These are phyloP conservation scores for Fusarium sp. DNA, from an alignment of 2,329 filamentous ascomycete species.

Conservation along the genomic window DNA sequence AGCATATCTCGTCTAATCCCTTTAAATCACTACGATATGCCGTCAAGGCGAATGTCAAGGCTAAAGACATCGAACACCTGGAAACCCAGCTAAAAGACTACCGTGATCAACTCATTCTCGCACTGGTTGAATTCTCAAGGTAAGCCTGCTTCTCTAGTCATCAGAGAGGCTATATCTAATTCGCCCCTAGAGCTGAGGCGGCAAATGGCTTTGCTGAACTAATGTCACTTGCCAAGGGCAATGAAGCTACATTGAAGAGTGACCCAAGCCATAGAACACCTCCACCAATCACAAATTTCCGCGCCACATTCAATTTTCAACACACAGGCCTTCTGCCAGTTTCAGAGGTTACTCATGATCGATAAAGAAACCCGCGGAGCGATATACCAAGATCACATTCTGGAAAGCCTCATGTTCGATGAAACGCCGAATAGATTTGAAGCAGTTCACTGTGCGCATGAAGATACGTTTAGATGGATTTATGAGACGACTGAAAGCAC, in stretches of 20 bases:
- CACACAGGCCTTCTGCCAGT: rapidly evolving
- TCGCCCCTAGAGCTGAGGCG: rapidly evolving
- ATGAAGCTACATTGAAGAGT: not conserved
- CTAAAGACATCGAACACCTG: rapidly evolving
- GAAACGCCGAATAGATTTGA: not conserved
- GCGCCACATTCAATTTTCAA: rapidly evolving
- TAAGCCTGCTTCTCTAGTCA: rapidly evolving
- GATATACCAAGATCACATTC: not conserved
- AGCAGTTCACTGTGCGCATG: not conserved
- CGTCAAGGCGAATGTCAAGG: not conserved
- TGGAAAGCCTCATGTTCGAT: not conserved
- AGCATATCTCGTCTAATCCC: rapidly evolving
- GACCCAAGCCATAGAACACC: not conserved
- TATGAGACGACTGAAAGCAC: rapidly evolving
- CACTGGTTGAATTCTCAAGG: not conserved
- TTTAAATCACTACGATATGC: not conserved
- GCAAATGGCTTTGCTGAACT: not conserved
- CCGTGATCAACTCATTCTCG: not conserved
- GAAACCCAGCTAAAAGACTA: not conserved
- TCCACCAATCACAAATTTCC: not conserved
- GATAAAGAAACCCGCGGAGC: rapidly evolving
- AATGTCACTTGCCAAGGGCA: not conserved
- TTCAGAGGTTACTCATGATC: not conserved
- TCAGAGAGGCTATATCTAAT: rapidly evolving
- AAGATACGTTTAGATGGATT: not conserved